phyloP scores from a whole-genome alignment of 2,329 filamentous ascomycete species.

The Alternaria solani region DNA sequence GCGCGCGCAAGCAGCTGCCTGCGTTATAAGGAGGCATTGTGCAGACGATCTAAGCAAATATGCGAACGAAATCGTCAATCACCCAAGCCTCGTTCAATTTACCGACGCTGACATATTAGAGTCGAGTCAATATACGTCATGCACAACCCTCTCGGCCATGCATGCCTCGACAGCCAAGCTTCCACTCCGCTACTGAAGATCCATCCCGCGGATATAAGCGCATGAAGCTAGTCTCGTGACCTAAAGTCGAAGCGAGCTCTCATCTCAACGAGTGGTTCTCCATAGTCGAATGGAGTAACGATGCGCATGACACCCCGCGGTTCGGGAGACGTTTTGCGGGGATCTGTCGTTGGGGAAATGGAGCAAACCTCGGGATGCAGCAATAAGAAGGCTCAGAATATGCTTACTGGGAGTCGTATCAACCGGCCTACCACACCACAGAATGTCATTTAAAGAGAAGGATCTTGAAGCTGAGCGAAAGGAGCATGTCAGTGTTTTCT shows the following conservation, averaged over 20 bases:
- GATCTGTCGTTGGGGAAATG: conserved; percentile 9
- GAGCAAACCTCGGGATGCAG: background rate
- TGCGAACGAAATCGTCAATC: background rate
- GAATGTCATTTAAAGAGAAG: background rate
- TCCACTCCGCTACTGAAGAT: conserved; percentile 1
- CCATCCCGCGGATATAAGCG: background rate
- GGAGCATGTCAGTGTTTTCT: background rate
- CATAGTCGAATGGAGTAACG: background rate
- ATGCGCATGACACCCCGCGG: conserved; percentile 15
- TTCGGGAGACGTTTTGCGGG: conserved; percentile 14
- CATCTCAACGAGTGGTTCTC: background rate
- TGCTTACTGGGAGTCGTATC: background rate
- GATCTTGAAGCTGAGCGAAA: conserved; percentile 1
- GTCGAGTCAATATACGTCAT: conserved; percentile 6
- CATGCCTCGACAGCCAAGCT: conserved; percentile 3
- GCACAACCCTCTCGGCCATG: background rate
- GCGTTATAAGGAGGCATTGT: background rate
- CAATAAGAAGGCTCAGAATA: background rate
- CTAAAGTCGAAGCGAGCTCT: background rate
- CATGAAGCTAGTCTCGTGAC: background rate
- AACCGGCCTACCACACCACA: rapidly evolving
- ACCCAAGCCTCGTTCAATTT: background rate
- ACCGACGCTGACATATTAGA: conserved; percentile 1
- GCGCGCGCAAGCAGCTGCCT: background rate
- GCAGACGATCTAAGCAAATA: background rate